These are phyloP conservation scores for Spongiforma sp. DNA, from an alignment of 1,284 basidiomycete genomes.

Conservation along the genomic window DNA sequence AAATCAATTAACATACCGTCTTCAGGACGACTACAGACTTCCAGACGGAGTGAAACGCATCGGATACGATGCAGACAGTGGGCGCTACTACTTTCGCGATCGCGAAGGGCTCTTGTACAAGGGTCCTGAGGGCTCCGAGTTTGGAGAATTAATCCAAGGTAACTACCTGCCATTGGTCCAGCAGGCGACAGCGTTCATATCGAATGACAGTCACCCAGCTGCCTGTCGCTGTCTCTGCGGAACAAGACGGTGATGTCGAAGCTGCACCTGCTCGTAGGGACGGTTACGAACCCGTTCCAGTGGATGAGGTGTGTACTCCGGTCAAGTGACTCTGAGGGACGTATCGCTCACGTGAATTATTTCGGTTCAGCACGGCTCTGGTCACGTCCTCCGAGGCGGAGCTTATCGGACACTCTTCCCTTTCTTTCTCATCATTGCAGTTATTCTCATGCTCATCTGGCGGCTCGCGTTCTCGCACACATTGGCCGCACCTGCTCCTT, in stretches of 20 bases:
- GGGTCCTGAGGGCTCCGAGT: conserved; percentile 57
- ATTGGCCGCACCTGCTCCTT: conserved; percentile 43
- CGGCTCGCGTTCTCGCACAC: conserved; percentile 58
- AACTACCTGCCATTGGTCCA: not conserved
- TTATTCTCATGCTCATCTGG: conserved; percentile 68
- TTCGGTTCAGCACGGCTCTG: conserved; percentile 36
- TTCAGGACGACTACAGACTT: conserved; percentile 61
- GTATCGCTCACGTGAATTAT: conserved; percentile 21
- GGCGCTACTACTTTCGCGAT: conserved; percentile 61
- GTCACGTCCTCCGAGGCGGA: conserved; percentile 39
- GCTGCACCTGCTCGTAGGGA: conserved; percentile 54
- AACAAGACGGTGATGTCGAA: conserved; percentile 55
- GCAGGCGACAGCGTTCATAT: not conserved
- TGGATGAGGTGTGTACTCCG: conserved; percentile 52
- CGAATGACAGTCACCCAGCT: conserved; percentile 28
- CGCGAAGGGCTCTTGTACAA: conserved; percentile 52
- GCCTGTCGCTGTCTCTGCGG: conserved; percentile 24
- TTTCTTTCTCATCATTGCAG: conserved; percentile 73
- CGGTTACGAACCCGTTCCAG: conserved; percentile 60
- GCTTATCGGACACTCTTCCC: conserved; percentile 72
- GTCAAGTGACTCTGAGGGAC: not conserved
- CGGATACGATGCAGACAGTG: conserved; percentile 65
- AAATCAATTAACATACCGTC: not conserved
- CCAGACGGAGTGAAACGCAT: conserved; percentile 66
- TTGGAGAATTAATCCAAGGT: conserved; percentile 60